phyloP scores from a whole-genome alignment of 805 yeast genomes.

The Yarrowia sp. region DNA sequence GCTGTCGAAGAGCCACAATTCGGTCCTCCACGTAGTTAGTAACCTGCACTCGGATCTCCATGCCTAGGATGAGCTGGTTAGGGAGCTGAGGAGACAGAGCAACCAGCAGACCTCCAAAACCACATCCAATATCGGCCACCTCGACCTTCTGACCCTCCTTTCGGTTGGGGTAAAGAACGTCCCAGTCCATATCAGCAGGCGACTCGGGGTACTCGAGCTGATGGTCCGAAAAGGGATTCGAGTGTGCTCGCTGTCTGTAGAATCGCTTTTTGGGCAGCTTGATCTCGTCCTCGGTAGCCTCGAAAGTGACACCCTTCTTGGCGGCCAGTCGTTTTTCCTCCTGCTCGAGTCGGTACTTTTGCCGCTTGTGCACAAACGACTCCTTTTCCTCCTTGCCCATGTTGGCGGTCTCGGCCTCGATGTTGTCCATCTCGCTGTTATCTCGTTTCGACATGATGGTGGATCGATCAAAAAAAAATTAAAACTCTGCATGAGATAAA shows the following conservation, averaged over 20 bases:
- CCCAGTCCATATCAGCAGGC: constrained; percentile 89
- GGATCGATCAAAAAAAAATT: neutral
- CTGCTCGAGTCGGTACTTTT: constrained; percentile 45
- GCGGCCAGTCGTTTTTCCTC: constrained; percentile 49
- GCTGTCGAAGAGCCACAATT: constrained; percentile 79
- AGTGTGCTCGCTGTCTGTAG: constrained; percentile 96
- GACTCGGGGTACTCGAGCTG: constrained; percentile 78
- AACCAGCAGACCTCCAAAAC: constrained; percentile 88
- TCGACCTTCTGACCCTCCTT: constrained; percentile 49
- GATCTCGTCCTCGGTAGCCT: constrained; percentile 35
- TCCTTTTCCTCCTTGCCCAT: constrained; percentile 22
- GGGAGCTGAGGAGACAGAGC: constrained; percentile 78
- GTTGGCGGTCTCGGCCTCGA: constrained; percentile 13
- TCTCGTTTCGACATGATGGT: constrained; percentile 24
- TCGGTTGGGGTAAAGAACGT: constrained; percentile 59
- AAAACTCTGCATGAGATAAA: constrained; percentile 9
- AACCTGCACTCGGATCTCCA: constrained; percentile 98
- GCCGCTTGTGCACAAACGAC: constrained; percentile 35
- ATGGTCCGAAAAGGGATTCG: constrained; percentile 96
- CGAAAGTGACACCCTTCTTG: constrained; percentile 48
- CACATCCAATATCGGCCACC: constrained; percentile 96
- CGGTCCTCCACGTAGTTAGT: constrained; percentile 96
- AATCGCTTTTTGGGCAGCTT: constrained; percentile 77
- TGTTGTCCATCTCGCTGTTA: constrained; percentile 11
- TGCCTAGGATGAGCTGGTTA: constrained; percentile 74